These are phyloP conservation scores for Globisporangium parvum DNA, from an alignment of 352 stramenopile species.

Conservation along the genomic window DNA sequence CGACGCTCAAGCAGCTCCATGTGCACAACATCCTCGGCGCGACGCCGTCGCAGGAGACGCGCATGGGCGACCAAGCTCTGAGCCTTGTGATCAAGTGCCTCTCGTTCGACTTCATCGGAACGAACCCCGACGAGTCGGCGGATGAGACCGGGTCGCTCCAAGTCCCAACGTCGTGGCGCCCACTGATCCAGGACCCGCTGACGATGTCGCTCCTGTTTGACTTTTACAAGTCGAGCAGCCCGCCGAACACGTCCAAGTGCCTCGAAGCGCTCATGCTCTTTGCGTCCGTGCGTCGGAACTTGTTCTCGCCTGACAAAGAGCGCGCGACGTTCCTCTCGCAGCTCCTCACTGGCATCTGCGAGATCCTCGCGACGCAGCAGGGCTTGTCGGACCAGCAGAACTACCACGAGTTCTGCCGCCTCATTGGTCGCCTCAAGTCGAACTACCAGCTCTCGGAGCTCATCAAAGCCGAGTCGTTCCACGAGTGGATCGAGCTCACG, in stretches of 20 bases:
- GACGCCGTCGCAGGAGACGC: conserved; percentile 85
- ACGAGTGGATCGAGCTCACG: conserved; percentile 96
- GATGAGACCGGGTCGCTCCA: conserved; percentile 98
- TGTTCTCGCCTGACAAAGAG: conserved; percentile 97
- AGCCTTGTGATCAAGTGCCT: conserved; percentile 93
- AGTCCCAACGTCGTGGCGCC: conserved; percentile 94
- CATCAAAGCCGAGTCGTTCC: conserved; percentile 95
- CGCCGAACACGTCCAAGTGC: conserved; percentile 92
- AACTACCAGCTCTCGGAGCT: conserved; percentile 98
- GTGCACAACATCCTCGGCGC: conserved; percentile 81
- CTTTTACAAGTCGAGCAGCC: conserved; percentile 92
- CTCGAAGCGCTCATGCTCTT: conserved; percentile 96
- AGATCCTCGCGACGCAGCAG: conserved; percentile 92
- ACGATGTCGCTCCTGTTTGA: conserved; percentile 96
- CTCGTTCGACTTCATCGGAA: conserved; percentile 99
- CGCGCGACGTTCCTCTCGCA: conserved; percentile 90
- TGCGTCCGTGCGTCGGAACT: conserved; percentile 91
- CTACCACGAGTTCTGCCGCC: conserved; percentile 98
- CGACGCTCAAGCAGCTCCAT: conserved; percentile 94
- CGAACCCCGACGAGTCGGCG: conserved; percentile 96
- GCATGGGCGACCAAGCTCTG: conserved; percentile 92
- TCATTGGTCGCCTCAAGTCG: conserved; percentile 95
- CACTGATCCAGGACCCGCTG: conserved; percentile 90
- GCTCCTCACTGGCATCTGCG: conserved; percentile 91
- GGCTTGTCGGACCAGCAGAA: conserved; percentile 98